Percentiles rank a stretch among this genome's conserved stretches.
Conservation (phyloP, 345 rosid species). For the Arabis hirsuta region DNA sequence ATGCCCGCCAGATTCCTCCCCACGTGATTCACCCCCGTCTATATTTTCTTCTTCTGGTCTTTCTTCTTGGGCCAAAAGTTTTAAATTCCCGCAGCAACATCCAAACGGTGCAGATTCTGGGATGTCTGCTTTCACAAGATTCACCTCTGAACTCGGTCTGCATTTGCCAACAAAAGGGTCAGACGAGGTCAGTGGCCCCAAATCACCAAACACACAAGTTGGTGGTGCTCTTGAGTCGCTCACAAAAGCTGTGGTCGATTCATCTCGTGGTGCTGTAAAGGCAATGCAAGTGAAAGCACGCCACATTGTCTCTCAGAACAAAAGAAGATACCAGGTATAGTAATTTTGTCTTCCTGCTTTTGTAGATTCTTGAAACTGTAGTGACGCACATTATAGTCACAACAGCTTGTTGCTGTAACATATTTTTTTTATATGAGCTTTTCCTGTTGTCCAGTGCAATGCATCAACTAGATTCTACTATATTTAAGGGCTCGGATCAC, state of each 20-base stretch:
- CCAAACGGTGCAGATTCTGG: slow-evolving; percentile 58
- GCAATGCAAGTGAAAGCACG: slow-evolving; percentile 96
- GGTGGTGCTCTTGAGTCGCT: slow-evolving; percentile 68
- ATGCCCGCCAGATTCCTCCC: slow-evolving; percentile 44
- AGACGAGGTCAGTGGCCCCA: slow-evolving; percentile 46
- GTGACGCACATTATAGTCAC: background rate
- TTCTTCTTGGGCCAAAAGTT: slow-evolving; percentile 76
- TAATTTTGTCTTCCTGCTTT: background rate
- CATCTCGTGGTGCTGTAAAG: slow-evolving; percentile 88
- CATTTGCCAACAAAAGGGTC: slow-evolving; percentile 52
- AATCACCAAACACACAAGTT: slow-evolving; percentile 47
- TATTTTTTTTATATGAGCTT: background rate
- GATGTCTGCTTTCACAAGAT: slow-evolving; percentile 67
- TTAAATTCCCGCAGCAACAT: slow-evolving; percentile 63
- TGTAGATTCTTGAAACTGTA: slow-evolving; percentile 13
- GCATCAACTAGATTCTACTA: slow-evolving; percentile 6
- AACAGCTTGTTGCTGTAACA: background rate
- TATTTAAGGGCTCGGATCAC: background rate
- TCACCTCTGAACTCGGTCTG: slow-evolving; percentile 76
- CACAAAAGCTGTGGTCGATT: slow-evolving; percentile 76
- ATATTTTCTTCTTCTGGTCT: slow-evolving; percentile 60
- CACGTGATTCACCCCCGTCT: slow-evolving; percentile 46
- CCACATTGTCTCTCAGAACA: slow-evolving; percentile 92
- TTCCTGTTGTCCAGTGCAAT: background rate
- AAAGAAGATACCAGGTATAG: slow-evolving; percentile 89